phyloP scores from a whole-genome alignment of 129 eudicot species.

The Centaurea solstitialis region DNA sequence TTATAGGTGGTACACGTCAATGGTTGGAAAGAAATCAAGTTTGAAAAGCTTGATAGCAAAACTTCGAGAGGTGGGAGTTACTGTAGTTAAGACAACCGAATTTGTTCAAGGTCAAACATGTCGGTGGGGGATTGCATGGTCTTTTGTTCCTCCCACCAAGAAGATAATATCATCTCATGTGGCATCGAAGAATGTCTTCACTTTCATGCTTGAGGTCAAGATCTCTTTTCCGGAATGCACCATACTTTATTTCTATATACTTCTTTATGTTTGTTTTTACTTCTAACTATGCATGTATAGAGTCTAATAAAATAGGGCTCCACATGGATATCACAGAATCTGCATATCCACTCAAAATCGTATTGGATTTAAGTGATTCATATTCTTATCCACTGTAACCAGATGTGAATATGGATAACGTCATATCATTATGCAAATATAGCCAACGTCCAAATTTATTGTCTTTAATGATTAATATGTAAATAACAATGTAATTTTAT shows the following conservation, averaged over 20 bases:
- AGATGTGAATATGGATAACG: background rate
- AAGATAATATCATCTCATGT: constrained; percentile 52
- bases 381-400: background rate
- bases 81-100: constrained; percentile 85
- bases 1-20: constrained; percentile 90
- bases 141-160: constrained; percentile 70
- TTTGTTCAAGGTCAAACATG: constrained; percentile 96
- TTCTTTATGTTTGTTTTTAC: background rate
- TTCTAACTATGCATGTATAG: background rate
- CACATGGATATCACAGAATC: background rate
- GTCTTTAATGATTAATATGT: background rate
- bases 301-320: constrained; percentile 2
- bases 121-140: constrained; percentile 99
- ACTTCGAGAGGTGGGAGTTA: constrained; percentile 76
- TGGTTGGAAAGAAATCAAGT: constrained; percentile 89
- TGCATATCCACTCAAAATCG: background rate
- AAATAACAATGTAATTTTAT: background rate
- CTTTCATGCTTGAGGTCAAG: constrained; percentile 85
- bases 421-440: background rate
- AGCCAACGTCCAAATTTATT: background rate
- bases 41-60: constrained; percentile 61
- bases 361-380: background rate
- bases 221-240: background rate
- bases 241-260: background rate
- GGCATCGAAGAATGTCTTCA: constrained; percentile 41